Percentiles rank a stretch among this genome's conserved stretches.
Evolutionary conservation across 2,329 filamentous ascomycete species (phyloP).

Genomic region (Paracoccidioides lutzii): DNA sequence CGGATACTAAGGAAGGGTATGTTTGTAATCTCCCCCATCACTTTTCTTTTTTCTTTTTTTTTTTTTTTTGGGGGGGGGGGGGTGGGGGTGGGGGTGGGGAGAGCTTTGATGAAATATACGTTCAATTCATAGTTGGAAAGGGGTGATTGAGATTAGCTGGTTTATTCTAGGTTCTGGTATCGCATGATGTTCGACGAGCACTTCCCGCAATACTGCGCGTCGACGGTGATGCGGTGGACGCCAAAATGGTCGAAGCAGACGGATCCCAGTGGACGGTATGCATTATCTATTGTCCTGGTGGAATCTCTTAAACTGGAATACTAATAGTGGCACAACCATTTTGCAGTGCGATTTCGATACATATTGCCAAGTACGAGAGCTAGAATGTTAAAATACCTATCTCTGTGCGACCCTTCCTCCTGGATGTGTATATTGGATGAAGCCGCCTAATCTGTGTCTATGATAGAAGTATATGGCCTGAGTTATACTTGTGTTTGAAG

Average conservation of each 20-base stretch:
- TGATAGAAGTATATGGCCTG: not conserved
- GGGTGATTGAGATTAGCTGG: not conserved
- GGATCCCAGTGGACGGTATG: constrained; percentile 82
- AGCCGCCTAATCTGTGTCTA: not conserved
- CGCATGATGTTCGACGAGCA: constrained; percentile 97
- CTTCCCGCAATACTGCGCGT: constrained; percentile 83
- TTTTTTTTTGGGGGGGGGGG: no score
- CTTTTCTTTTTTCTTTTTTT: no score
- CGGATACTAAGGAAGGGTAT: constrained; percentile 91
- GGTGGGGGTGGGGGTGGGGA: no score
- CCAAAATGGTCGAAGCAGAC: constrained; percentile 95
- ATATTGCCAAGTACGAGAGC: constrained; percentile 59
- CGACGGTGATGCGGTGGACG: constrained; percentile 90
- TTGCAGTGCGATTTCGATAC: constrained; percentile 58
- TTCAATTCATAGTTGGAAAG: no score
- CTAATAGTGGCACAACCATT: constrained; percentile 10
- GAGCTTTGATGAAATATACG: no score
- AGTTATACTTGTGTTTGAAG: not conserved
- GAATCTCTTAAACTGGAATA: not conserved
- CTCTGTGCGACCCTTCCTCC: not conserved
- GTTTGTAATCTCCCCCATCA: constrained; percentile 20
- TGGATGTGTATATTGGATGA: not conserved
- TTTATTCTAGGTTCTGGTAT: constrained; percentile 71
- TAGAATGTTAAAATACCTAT: constrained; percentile 12
- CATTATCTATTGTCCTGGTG: not conserved